Evolutionary conservation across 495 filamentous ascomycete genomes (phyloP), one percentile per base, ranked within the genome.

Genomic region (Lindgomyces ingoldianus): DNA sequence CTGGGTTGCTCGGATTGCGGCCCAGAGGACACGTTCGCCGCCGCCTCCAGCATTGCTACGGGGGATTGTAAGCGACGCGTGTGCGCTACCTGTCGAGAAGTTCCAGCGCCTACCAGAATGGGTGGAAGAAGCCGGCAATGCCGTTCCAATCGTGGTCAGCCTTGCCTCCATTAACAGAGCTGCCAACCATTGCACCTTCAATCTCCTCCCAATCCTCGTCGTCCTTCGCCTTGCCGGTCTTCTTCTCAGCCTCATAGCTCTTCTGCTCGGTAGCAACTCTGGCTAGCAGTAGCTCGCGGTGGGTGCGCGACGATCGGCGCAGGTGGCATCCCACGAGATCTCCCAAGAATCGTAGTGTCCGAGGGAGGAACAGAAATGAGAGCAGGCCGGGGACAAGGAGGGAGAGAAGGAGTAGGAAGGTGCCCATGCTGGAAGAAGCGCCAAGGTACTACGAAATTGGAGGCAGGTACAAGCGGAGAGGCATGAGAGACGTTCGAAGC

Each of bases 1-100:
- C 77, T 97, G 94, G 4, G 91, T 96, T 27, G 95, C 91, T 67
- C 88, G 86, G 56, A 98, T 88, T 10, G 95, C 94, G 64, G 93
- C 93, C 92, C 94, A 98, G 44, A 98, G 84, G 27, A 98, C 95
- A 74, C 94, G 84, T 78, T 98, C 94, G 60, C 95, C 94, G 42
- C 94, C 94, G 30, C 94, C 94, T 26, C 93, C 94, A 42, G 94
- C 95, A 78, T 98, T 97, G 75, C 91, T 93, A 67, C 60, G 39
- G 18, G 1, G n/a, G 14, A 47, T 12, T 2, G 26, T 16, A 59
- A 42, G 24, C 58, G 53, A 46, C n/a, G 12, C 21, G 65, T 63
- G 16, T 12, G 49, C 8, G 18, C 12, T 4, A 8, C 25, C 18
- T 46, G 24, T n/a, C 0, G 3, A 4, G 42, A 48, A 19, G 44